Base-by-base conservation (phyloP, 2,329 filamentous ascomycete genomes). In the Hymenoscyphus fructigenus region DNA sequence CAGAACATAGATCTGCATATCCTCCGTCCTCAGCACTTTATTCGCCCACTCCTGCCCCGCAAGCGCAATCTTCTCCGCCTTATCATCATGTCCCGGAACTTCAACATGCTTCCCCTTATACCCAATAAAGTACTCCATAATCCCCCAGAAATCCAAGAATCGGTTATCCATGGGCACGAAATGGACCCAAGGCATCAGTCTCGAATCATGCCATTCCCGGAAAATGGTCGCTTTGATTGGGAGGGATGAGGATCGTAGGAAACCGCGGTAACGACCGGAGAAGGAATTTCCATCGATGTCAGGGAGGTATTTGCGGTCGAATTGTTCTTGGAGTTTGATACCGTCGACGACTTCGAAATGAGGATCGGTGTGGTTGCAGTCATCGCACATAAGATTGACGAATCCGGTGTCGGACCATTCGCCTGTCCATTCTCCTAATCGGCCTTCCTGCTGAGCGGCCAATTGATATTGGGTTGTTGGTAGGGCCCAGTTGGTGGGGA, bases 141-240 rank as follows among this genome's bases (percentile, higher is more conserved):
- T 88, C 34, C 86, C 88, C 68, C 87, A 92, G 72, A 90, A 85
- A 73, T 93, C 91, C 53, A 84, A 79, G 71, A 88, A 93, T 0
- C 88, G 84, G 72, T 85, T 90, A 73, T 93, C 90, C 86, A 95
- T 90, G 3, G 91, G 91, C 2, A 93, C 88, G 71, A 92, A 94
- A 76, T 95, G 91, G 72, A 88, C 86, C 91, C 91, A 95, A 0
- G 90, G 83, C 1, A 92, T 79, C 1, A 95, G 79, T 0, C 91
- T 83, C 57, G 83, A 84, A 74, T 93, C 91, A 73, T 93, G 91
- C 91, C 91, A 95, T 75, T 95, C 91, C 9, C 85, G 83, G 78
- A 88, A 95, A 34, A 94, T 79, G 0, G 91, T 92, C 0, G 89
- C 86, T 78, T 94, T 95, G 78, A 95, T 85, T 0, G 90, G 90